A percentile compares a stretch with the other conserved stretches of the same genome.
Conservation (phyloP, 768 basidiomycete genomes). For the Leccinum aurantiacum region DNA sequence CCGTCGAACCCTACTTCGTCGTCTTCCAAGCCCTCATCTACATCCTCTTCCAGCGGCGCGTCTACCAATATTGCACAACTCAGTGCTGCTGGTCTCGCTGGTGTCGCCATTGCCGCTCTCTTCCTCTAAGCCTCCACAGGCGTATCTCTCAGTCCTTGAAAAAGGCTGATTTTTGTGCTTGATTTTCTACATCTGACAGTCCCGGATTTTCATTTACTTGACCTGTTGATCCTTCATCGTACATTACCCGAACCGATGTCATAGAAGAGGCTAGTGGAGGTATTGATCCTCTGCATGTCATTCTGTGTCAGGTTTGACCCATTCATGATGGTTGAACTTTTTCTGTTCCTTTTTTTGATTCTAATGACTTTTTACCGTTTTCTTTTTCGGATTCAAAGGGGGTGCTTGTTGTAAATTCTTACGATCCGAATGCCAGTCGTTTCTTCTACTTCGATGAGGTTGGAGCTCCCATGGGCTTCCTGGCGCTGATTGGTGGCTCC, state of each 20-base stretch:
- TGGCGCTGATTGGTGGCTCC: not conserved
- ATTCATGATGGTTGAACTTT: constrained; percentile 3
- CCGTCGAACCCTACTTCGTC: constrained; percentile 1
- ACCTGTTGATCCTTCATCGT: constrained; percentile 13
- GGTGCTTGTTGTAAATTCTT: constrained; percentile 16
- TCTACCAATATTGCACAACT: constrained; percentile 43
- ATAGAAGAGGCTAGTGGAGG: constrained; percentile 5
- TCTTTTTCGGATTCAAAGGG: constrained; percentile 18
- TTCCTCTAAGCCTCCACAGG: constrained; percentile 31
- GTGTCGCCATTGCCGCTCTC: constrained; percentile 39
- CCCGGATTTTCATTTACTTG: constrained; percentile 10
- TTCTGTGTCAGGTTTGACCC: not conserved
- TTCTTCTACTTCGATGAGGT: not conserved
- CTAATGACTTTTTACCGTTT: not conserved
- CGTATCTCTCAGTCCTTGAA: constrained; percentile 5
- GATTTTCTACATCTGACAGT: constrained; percentile 17
- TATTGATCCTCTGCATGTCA: constrained; percentile 1
- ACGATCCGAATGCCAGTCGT: constrained; percentile 16
- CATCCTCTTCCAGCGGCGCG: constrained; percentile 39
- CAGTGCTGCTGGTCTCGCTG: constrained; percentile 40
- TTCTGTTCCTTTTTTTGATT: not conserved
- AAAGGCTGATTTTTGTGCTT: constrained; percentile 22
- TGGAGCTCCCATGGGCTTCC: not conserved
- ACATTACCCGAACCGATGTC: constrained; percentile 15
- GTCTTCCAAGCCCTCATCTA: constrained; percentile 11